Evolutionary conservation across 345 rosid species (phyloP).

Genomic region (Salix caprea): DNA sequence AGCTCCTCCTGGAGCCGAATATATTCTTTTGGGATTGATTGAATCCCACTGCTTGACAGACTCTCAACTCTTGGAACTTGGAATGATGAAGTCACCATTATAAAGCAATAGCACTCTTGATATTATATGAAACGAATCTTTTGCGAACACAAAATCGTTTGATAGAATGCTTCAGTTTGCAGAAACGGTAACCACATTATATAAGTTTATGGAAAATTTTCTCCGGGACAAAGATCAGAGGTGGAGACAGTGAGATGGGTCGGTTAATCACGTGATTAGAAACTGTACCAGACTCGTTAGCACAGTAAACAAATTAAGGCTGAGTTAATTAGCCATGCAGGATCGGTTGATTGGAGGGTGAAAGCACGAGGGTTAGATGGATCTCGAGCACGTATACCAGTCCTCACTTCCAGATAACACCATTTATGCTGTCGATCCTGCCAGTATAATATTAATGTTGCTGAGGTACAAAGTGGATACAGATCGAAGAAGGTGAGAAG

Average conservation of each 20-base stretch:
- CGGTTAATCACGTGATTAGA: not conserved
- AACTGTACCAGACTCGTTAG: not conserved
- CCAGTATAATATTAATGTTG: too few relatives aligned
- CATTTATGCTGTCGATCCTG: too few relatives aligned
- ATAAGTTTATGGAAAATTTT: not conserved
- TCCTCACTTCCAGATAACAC: too few relatives aligned
- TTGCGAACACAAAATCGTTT: not conserved
- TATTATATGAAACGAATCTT: not conserved
- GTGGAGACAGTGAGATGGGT: not conserved
- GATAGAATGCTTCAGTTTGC: not conserved
- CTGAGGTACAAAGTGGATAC: too few relatives aligned
- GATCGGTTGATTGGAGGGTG: not conserved
- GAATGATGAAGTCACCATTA: slow-evolving; percentile 24
- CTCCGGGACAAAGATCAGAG: not conserved
- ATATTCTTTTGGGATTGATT: slow-evolving; percentile 71
- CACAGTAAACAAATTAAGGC: not conserved
- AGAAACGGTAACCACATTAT: not conserved
- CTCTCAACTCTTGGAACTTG: slow-evolving; percentile 58
- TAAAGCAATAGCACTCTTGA: not conserved
- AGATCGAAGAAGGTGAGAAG: too few relatives aligned
- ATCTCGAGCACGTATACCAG: too few relatives aligned
- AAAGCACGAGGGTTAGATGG: not conserved
- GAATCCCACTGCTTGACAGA: slow-evolving; percentile 65
- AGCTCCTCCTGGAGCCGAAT: slow-evolving; percentile 78
- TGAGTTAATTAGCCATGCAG: not conserved